Evolutionary conservation across 208 protist genomes (phyloP), one percentile per base, ranked within the genome.

Genomic region (Angomonas ambiguus): DNA sequence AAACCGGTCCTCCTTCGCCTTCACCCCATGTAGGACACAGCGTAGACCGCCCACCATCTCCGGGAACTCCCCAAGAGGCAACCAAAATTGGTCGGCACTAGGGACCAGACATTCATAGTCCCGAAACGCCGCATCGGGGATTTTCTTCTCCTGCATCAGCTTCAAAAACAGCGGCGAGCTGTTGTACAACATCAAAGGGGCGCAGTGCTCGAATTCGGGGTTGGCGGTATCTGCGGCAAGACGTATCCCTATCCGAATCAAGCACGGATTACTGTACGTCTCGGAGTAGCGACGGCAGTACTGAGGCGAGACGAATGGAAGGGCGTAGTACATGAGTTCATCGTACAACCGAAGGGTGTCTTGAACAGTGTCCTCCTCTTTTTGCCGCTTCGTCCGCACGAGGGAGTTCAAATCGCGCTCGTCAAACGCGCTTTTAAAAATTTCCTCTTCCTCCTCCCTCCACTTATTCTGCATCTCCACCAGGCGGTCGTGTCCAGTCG

Each of bases 21-120:
- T 64, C 10, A 87, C 77, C 35, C 70, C 77, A 61, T 87, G 87
- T 58, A 96, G 69, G 18, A 82, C 83, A 69, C 91, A 96, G 27
- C 87, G 85, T 0, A 79, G 69, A 10, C 87, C 87, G 10, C 79
- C 72, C 62, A 96, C 87, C 85, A 96, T 93, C 72, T 96, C 87
- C 1, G 91, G 91, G 53, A 96, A 85, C 63, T 91, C 82, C 5
- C 61, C 74, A 59, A 91, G 92, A 61, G 58, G 59, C 48, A 93
- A 22, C 87, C 91, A 96, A 18, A 87, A 58, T 60, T 96, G 73
- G 28, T 90, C 76, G 34, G 76, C 77, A 70, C 85, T 93, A n/a
- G 91, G 87, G n/a, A 85, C 79, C 34, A 96, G 73, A 48, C 74
- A 77, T 55, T 83, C 63, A 63, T 85, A 86, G 45, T 67, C 66